Evolutionary conservation across 305 asterid species (phyloP).

Genomic region (Fraxinus platypoda): DNA sequence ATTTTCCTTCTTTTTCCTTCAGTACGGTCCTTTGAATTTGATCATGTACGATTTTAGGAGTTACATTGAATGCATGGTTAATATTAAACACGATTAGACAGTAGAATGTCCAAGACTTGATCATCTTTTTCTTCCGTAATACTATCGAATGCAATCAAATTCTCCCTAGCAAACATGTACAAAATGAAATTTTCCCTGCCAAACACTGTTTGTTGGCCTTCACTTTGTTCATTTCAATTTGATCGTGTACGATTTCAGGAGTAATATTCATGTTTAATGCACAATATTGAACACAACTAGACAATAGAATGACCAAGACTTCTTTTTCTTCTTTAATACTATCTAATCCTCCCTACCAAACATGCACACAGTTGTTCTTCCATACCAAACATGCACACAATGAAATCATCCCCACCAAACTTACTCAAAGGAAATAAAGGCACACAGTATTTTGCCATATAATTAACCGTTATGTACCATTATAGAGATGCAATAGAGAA

Average conservation of each 20-base stretch:
- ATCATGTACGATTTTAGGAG: not conserved
- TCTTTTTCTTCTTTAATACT: not conserved
- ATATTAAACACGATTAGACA: not conserved
- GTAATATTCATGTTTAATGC: not conserved
- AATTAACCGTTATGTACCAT: not conserved
- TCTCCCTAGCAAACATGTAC: not conserved
- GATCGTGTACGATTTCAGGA: not conserved
- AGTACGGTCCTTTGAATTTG: not conserved
- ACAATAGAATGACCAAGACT: not conserved
- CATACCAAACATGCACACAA: not conserved
- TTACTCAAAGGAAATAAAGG: not conserved
- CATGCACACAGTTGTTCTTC: not conserved
- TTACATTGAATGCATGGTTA: not conserved
- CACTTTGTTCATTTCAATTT: not conserved
- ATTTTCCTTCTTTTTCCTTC: not conserved
- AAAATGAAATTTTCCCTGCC: not conserved
- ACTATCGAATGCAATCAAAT: not conserved
- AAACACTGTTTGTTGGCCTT: not conserved
- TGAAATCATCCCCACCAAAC: not conserved
- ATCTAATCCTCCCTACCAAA: not conserved
- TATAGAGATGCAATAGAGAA: not conserved
- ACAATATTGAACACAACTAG: not conserved
- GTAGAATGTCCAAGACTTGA: not conserved
- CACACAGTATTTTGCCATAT: not conserved
- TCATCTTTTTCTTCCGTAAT: not conserved